Evolutionary conservation across 176 grass and related monocot genomes (phyloP).

Genomic region (Pharus latifolius): DNA sequence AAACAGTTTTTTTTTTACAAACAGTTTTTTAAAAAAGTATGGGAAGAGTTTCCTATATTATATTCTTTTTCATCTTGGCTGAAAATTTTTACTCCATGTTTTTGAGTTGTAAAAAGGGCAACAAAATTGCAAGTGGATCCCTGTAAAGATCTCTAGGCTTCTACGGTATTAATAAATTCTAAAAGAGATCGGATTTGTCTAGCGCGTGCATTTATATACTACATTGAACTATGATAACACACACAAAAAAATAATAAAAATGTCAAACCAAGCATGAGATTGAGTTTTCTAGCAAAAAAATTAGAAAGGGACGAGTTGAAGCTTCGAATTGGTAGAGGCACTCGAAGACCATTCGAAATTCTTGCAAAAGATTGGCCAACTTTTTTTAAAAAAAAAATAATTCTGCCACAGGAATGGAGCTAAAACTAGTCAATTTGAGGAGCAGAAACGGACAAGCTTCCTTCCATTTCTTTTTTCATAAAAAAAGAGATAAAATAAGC

Average conservation of each 20-base stretch:
- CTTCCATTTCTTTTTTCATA: background rate
- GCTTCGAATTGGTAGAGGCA: background rate
- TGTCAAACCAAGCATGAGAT: background rate
- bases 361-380: background rate
- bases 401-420: background rate
- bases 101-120: background rate
- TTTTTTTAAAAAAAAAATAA: background rate
- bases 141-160: background rate
- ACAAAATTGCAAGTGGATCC: conserved; percentile 8
- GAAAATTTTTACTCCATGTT: background rate
- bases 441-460: background rate
- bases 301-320: background rate
- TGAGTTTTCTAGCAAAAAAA: background rate
- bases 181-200: background rate
- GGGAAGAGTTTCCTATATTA: background rate
- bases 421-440: background rate
- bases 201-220: conserved; percentile 27
- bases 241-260: background rate
- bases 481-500: too few species aligned
- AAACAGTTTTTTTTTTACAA: too few species aligned
- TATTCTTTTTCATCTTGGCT: background rate
- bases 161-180: background rate
- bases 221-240: background rate
- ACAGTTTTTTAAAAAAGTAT: background rate
- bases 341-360: conserved; percentile 26